phyloP scores from a whole-genome alignment of 108 stramenopile genomes.

The Aurantiochytrium sp. region DNA sequence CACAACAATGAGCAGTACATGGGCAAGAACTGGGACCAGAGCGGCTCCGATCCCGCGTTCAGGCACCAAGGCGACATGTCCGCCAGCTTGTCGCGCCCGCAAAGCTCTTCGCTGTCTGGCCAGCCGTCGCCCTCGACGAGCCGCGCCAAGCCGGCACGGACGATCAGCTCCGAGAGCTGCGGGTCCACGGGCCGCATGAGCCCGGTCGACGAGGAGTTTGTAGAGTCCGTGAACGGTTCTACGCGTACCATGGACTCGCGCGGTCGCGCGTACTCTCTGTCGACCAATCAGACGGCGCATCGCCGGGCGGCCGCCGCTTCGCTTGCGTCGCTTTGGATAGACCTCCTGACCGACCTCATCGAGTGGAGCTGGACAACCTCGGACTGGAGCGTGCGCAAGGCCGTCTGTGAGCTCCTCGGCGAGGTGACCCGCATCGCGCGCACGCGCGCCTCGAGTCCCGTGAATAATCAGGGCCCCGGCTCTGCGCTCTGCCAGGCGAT shows the following conservation, averaged over 20 bases:
- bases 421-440: background rate
- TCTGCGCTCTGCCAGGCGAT: background rate
- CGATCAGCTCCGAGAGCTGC: background rate
- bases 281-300: background rate
- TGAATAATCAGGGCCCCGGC: background rate
- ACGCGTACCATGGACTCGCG: background rate
- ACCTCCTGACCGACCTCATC: background rate
- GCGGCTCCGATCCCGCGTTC: background rate
- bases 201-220: background rate
- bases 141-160: background rate
- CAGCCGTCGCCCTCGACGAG: background rate
- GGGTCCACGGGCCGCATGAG: background rate
- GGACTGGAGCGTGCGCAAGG: background rate
- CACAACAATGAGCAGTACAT: background rate
- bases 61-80: background rate
- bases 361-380: background rate
- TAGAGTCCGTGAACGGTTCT: background rate
- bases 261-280: background rate
- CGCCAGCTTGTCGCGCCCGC: background rate
- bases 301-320: background rate
- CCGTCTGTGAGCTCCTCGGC: conserved; percentile 2
- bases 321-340: background rate
- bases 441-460: background rate
- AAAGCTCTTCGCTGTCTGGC: background rate
- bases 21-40: background rate